Base-by-base conservation (phyloP, 371 early-diverging fungal species). In the Amoeboaphelidium occidentale region DNA sequence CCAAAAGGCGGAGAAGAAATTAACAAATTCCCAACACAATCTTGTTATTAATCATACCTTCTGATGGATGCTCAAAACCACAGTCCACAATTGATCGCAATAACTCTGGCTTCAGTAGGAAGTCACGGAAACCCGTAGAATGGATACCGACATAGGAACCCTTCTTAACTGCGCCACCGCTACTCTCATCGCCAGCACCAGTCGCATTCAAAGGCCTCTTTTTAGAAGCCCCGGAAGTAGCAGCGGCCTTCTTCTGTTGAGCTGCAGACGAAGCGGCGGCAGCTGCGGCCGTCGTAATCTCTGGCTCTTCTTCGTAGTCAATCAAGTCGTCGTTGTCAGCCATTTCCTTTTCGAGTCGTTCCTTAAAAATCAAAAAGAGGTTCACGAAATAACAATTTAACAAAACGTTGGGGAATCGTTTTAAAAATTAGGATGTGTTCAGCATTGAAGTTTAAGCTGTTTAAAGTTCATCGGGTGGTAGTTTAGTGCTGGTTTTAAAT, bases 61-160 rank as follows among this genome's bases (percentile, higher is more conserved):
- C 92, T 46, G 87, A 87, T 25, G 97, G 98, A 71, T 94, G 96
- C 68, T 94, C 94, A 63, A 93, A 94, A 68, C 94, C 96, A 60
- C 89, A 90, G 64, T 92, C 94, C 26, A 81, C 83, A 56, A 93
- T 92, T 51, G 90, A 83, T 51, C 91, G 77, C 51, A 87, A 62
- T 23, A 97, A 67, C 62, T 93, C 93, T 10, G 91, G 91, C 73
- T 87, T 88, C 58, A 97, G 69, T 55, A 94, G 62, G 62, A 97
- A 92, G 63, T 97, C 97, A 61, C 87, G 75, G 80, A 97, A 97
- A 59, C 92, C 89, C 22, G 94, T 90, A n/a, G 91, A 81, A 68
- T 93, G 92, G 53, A 91, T 78, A 68, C 92, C 89, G 43, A 87
- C 91, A 58, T 93, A 96, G 51, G 86, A 85, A 46, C 92, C 93